Conservation (phyloP, 495 filamentous ascomycete species). For the Cercophora samala region DNA sequence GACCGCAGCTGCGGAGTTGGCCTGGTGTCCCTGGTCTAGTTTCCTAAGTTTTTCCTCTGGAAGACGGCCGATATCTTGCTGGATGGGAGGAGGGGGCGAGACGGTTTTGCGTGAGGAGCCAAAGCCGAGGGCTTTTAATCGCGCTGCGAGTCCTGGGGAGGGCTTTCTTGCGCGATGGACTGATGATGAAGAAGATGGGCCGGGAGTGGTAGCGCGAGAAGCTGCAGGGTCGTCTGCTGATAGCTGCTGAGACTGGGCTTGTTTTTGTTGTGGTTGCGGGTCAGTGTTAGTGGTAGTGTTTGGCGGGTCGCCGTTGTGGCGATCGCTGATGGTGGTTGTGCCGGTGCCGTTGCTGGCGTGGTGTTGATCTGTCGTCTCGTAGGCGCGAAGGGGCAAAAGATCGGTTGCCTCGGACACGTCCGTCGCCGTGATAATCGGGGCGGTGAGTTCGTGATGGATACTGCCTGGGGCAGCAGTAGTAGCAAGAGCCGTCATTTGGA, state of each 20-base stretch:
- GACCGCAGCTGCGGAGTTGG: constrained; percentile 48
- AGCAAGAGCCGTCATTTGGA: constrained; percentile 26
- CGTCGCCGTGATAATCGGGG: constrained; percentile 19
- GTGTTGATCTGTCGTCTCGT: constrained; percentile 16
- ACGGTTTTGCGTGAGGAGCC: constrained; percentile 44
- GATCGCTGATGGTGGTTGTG: constrained; percentile 19
- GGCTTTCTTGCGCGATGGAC: constrained; percentile 50
- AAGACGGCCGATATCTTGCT: constrained; percentile 63
- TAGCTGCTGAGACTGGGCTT: constrained; percentile 11
- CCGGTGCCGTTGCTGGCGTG: constrained; percentile 8
- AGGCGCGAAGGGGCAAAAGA: constrained; percentile 36
- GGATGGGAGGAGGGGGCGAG: constrained; percentile 34
- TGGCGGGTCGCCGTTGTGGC: constrained; percentile 20
- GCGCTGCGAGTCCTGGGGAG: constrained; percentile 71
- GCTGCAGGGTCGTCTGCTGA: constrained; percentile 19
- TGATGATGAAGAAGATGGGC: constrained; percentile 28
- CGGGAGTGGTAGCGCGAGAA: constrained; percentile 16
- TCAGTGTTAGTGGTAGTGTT: constrained; percentile 1
- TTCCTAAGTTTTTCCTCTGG: constrained; percentile 69
- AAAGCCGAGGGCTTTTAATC: constrained; percentile 69
- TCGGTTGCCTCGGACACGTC: constrained; percentile 29
- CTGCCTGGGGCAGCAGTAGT: constrained; percentile 33
- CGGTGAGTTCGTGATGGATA: constrained; percentile 19
- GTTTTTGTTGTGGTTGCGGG: constrained; percentile 17
- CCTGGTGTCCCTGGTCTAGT: constrained; percentile 60